Evolutionary conservation across 352 stramenopile genomes (phyloP), one percentile per base, ranked within the genome.

Genomic region (Phytophthora litchii): DNA sequence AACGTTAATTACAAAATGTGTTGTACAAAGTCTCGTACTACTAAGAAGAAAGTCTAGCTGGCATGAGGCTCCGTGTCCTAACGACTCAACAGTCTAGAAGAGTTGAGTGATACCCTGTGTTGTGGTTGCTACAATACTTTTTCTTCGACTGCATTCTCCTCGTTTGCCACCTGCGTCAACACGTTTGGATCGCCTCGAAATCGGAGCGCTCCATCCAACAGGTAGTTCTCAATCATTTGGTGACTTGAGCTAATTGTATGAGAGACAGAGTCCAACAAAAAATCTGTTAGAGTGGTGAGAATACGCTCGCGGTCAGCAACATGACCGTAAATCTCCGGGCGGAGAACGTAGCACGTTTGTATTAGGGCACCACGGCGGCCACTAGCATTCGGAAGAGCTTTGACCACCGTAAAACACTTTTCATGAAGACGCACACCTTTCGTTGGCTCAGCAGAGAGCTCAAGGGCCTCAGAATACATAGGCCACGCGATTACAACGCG

Each of bases 161-260:
- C 38, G 11, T 17, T 50, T 46, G 31, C 19, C 9, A 60, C 44
- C 44, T 64, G 54, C 16, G 44, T 60, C 36, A 70, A 34, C 32
- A 47, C 38, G 10, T 49, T 70, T 49, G 60, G 32, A 11, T 63
- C 50, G 14, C 34, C 36, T 16, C 21, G 50, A 17, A 57, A 46
- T 38, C 53, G 48, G 11, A 78, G 60, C 17, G 63, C 74, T 29
- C 65, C 62, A 55, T 86, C 69, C 35, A 90, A 58, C 36, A 90
- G 56, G 23, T 79, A 67, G 50, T 90, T 90, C 62, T 90, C 78
- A 55, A 88, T 87, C 68, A 90, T 86, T 60, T 88, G 78, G 44
- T 86, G 76, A 37, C 76, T 90, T 37, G 72, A 76, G 58, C 72
- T 80, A 71, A 86, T 83, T n/a, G 67, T 83, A 57, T 76, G 60